Base-by-base conservation (phyloP, 768 basidiomycete species). In the Tylopilus felleus region DNA sequence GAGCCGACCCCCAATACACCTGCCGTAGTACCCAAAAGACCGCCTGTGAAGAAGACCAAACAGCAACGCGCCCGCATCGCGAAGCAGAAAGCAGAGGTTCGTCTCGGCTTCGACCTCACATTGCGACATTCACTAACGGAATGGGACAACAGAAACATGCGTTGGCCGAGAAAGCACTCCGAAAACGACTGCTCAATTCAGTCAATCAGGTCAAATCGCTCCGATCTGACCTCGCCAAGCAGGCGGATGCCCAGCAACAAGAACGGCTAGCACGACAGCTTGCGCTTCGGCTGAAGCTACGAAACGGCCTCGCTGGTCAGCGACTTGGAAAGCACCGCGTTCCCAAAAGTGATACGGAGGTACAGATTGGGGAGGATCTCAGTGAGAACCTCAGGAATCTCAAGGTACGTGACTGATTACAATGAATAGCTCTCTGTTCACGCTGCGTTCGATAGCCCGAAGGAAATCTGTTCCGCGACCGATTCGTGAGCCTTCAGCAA, bases 391-490 rank as follows among this genome's bases (percentile, higher is more conserved):
- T 96, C 62, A 76, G 94, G 52, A 84, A 77, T 38, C 72, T 98
- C 63, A 93, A 93, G 84, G 93, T 90, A 48, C 40, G 80, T 72
- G 19, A 31, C 19, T 23, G 16, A 44, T 13, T 14, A 36, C 36
- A 14, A 38, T 14, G 8, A 16, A 23, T 4, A 8, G 10, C 13
- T 23, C 14, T 33, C 27, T n/a, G 44, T 21, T 56, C 44, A 61
- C 22, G 21, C 2, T 33, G 19, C 4, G 19, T 28, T 47, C 21
- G 47, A 29, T 56, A 96, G 93, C 90, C 91, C 17, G 93, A 97
- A 75, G 94, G 94, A 23, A 97, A 96, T 66, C 73, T 94, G 31
- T 96, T 96, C 80, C 80, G 85, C 22, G 94, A 97, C 67, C 83
- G 92, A 2, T 93, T 93, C 74, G 71, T 86, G 28, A 93, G 88